Evolutionary conservation across 768 basidiomycete species (phyloP).

Genomic region (Jaapia argillacea): DNA sequence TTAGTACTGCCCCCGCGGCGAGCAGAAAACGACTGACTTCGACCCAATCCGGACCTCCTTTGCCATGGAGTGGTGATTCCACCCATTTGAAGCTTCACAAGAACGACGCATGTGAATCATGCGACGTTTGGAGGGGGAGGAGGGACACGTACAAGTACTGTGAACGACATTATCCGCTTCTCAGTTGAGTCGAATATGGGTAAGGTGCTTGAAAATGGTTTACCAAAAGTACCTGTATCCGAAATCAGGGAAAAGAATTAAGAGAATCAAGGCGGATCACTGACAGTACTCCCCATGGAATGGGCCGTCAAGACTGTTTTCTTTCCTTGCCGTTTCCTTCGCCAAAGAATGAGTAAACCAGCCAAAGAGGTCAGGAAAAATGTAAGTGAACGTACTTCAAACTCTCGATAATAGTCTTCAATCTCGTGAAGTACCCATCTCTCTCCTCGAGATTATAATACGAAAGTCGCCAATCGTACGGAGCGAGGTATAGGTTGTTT

Average conservation of each 20-base stretch:
- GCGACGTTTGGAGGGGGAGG: neutral
- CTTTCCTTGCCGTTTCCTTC: slow-evolving; percentile 55
- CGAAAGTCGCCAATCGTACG: slow-evolving; percentile 88
- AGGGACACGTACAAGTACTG: slow-evolving; percentile 74
- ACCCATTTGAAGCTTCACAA: slow-evolving; percentile 85
- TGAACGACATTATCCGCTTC: slow-evolving; percentile 3
- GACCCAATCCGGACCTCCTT: slow-evolving; percentile 83
- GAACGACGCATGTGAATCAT: neutral
- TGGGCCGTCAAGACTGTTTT: slow-evolving; percentile 81
- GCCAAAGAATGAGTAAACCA: neutral
- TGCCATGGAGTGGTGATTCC: slow-evolving; percentile 73
- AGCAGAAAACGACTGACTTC: slow-evolving; percentile 42
- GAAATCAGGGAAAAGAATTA: slow-evolving; percentile 1
- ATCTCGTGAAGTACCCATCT: slow-evolving; percentile 79
- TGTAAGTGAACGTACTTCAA: slow-evolving; percentile 39
- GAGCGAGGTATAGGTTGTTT: slow-evolving; percentile 74
- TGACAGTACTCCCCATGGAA: slow-evolving; percentile 77
- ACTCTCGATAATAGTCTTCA: slow-evolving; percentile 76
- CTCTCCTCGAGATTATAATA: slow-evolving; percentile 88
- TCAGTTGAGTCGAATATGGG: neutral
- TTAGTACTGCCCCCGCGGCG: neutral
- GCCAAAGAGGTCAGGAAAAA: neutral
- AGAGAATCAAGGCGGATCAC: slow-evolving; percentile 12
- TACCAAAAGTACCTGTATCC: slow-evolving; percentile 32
- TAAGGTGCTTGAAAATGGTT: too few relatives aligned